phyloP scores from a whole-genome alignment of 2,329 filamentous ascomycete genomes.

The Pseudogymnoascus sp. region DNA sequence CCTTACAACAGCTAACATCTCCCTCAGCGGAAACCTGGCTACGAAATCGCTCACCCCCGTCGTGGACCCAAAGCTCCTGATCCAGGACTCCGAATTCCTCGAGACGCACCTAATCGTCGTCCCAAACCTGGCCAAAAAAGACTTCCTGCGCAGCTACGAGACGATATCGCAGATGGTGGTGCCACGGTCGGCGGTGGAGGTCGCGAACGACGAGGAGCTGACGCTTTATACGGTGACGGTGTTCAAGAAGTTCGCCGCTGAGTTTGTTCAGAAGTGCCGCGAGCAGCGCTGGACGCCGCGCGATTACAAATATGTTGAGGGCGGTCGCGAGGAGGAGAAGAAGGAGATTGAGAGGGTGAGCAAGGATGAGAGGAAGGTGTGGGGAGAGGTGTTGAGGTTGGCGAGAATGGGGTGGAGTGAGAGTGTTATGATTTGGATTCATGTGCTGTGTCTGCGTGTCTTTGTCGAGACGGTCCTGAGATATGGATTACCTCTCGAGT shows the following conservation, averaged over 20 bases:
- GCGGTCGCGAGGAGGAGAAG: slow-evolving; percentile 80
- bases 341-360: slow-evolving; percentile 74
- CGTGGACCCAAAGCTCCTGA: slow-evolving; percentile 68
- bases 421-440: slow-evolving; percentile 90
- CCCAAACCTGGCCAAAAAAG: slow-evolving; percentile 69
- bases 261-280: slow-evolving; percentile 86
- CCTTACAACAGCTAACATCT: slow-evolving; percentile 13
- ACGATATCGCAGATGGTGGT: slow-evolving; percentile 86
- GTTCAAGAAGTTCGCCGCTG: slow-evolving; percentile 82
- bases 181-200: slow-evolving; percentile 70
- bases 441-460: slow-evolving; percentile 80
- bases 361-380: slow-evolving; percentile 82
- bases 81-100: slow-evolving; percentile 90
- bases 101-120: slow-evolving; percentile 92
- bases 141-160: slow-evolving; percentile 85
- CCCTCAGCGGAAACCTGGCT: slow-evolving; percentile 71
- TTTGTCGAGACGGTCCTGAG: slow-evolving; percentile 98
- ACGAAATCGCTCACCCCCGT: slow-evolving; percentile 90
- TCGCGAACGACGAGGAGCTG: slow-evolving; percentile 85
- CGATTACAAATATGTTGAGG: slow-evolving; percentile 88
- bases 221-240: slow-evolving; percentile 78
- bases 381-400: slow-evolving; percentile 81
- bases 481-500: slow-evolving; percentile 86
- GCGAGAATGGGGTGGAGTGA: slow-evolving; percentile 92
- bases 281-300: slow-evolving; percentile 92